Percentiles rank a stretch among this genome's conserved stretches.
Evolutionary conservation across 495 filamentous ascomycete species (phyloP).

Genomic region (Penicillium fimorum): DNA sequence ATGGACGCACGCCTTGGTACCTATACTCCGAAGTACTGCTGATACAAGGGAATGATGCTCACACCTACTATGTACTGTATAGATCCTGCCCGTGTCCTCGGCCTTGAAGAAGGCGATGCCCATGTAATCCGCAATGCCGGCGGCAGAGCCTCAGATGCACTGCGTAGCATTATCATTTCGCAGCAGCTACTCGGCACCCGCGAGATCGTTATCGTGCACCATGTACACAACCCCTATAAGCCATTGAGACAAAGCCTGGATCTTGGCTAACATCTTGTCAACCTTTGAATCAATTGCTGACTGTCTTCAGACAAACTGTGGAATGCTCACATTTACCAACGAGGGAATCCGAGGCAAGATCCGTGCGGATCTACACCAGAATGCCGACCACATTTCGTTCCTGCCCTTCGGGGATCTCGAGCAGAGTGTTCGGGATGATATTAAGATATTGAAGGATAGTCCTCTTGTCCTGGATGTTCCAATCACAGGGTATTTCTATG

Average conservation of each 20-base stretch:
- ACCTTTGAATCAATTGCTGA: not conserved
- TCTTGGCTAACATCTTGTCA: not conserved
- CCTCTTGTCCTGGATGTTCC: conserved; percentile 57
- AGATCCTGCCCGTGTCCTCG: conserved; percentile 67
- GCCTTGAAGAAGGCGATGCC: conserved; percentile 72
- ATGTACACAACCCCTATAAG: conserved; percentile 34
- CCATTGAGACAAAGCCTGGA: not conserved
- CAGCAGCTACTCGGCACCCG: conserved; percentile 79
- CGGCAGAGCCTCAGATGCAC: conserved; percentile 61
- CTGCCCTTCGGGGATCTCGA: conserved; percentile 64
- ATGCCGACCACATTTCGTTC: conserved; percentile 53
- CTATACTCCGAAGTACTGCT: not conserved
- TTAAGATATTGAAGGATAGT: conserved; percentile 57
- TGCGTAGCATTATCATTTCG: conserved; percentile 74
- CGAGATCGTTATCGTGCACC: conserved; percentile 76
- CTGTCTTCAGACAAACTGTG: conserved; percentile 55
- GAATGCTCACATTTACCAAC: conserved; percentile 79
- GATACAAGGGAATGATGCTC: not conserved
- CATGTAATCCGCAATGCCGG: conserved; percentile 83
- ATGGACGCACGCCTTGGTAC: conserved; percentile 77
- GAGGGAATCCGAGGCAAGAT: conserved; percentile 58
- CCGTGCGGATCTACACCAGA: conserved; percentile 54
- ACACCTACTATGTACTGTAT: not conserved
- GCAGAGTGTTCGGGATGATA: conserved; percentile 63
- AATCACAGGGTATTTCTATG: conserved; percentile 76